Evolutionary conservation across 2,329 filamentous ascomycete genomes (phyloP).

Genomic region (Fusarium sp.): DNA sequence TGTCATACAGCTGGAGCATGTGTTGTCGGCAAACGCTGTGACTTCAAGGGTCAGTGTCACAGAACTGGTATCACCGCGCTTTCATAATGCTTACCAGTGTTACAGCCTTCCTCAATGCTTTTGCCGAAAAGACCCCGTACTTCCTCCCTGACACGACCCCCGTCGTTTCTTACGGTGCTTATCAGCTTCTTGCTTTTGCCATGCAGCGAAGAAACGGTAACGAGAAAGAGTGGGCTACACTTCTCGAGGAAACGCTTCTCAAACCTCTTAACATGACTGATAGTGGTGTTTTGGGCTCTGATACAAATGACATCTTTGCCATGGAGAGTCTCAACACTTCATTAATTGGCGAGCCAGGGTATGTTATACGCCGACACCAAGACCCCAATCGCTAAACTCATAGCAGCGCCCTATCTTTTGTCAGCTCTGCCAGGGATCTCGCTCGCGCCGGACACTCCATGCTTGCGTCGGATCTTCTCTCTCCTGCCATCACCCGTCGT

Average conservation of each 20-base stretch:
- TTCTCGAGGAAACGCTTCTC: constrained; percentile 9
- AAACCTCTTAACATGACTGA: constrained; percentile 27
- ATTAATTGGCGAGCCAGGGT: constrained; percentile 34
- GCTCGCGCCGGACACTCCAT: constrained; percentile 40
- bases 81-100: background rate
- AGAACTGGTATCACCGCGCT: accelerated
- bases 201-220: constrained; percentile 19
- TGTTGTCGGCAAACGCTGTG: constrained; percentile 13
- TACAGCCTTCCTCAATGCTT: constrained; percentile 15
- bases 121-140: constrained; percentile 26
- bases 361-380: accelerated
- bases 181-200: constrained; percentile 38
- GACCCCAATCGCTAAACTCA: accelerated
- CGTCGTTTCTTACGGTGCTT: constrained; percentile 40
- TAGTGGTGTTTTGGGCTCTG: constrained; percentile 12
- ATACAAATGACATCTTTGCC: constrained; percentile 9
- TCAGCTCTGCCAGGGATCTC: constrained; percentile 40
- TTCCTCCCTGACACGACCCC: constrained; percentile 42
- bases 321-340: constrained; percentile 24
- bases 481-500: constrained; percentile 45
- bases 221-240: background rate
- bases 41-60: constrained; percentile 19
- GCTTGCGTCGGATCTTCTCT: constrained; percentile 39
- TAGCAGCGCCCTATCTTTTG: constrained; percentile 32
- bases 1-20: constrained; percentile 23